Percentiles rank a stretch among this genome's conserved stretches.
phyloP scores from a whole-genome alignment of 805 yeast genomes.

The Kodamaea lidongshanica region DNA sequence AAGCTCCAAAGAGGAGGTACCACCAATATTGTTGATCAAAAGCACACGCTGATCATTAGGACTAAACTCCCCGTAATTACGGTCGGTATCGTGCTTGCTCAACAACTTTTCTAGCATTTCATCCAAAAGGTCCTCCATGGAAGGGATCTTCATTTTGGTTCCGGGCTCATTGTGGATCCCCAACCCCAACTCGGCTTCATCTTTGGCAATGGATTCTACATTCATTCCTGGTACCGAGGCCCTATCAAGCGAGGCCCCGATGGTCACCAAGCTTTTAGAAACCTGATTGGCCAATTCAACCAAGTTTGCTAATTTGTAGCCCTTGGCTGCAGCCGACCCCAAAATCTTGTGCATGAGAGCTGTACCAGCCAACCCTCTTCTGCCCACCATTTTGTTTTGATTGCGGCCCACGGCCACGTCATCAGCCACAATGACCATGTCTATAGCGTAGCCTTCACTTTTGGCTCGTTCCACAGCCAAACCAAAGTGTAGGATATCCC shows the following conservation, averaged over 20 bases:
- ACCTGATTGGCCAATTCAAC: conserved; percentile 54
- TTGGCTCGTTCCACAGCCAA: conserved; percentile 85
- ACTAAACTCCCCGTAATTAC: conserved; percentile 71
- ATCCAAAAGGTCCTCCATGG: conserved; percentile 51
- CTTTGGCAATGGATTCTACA: conserved; percentile 42
- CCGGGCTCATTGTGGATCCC: conserved; percentile 98
- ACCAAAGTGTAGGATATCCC: conserved; percentile 90
- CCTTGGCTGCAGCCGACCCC: conserved; percentile 59
- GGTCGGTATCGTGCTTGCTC: conserved; percentile 61
- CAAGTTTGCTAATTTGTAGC: conserved; percentile 44
- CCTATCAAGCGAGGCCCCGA: conserved; percentile 86
- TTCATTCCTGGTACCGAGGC: conserved; percentile 79
- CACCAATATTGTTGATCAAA: conserved; percentile 82
- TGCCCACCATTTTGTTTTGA: conserved; percentile 86
- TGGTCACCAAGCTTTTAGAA: conserved; percentile 66
- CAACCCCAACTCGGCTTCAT: conserved; percentile 85
- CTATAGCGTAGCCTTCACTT: conserved; percentile 65
- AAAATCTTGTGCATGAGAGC: conserved; percentile 77
- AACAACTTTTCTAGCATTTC: conserved; percentile 58
- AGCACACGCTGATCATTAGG: conserved; percentile 59
- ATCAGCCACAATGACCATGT: conserved; percentile 75
- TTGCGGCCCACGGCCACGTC: conserved; percentile 92
- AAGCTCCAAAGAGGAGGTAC: conserved; percentile 76
- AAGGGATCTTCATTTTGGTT: conserved; percentile 59
- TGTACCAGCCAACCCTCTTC: conserved; percentile 93